phyloP scores from a whole-genome alignment of 2,329 filamentous ascomycete genomes.

The Fusarium chaquense region DNA sequence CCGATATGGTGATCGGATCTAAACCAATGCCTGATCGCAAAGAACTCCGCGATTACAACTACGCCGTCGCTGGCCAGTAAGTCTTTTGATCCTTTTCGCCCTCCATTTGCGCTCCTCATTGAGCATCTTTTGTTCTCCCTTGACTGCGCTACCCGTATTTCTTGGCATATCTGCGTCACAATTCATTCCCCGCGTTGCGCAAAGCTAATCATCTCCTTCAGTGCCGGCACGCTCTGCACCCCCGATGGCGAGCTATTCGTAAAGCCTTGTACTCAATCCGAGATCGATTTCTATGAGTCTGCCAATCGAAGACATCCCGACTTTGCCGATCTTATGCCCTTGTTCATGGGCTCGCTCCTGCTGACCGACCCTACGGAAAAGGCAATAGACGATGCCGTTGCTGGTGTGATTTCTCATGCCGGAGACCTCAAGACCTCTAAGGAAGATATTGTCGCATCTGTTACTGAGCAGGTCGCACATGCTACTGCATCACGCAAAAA shows the following conservation, averaged over 20 bases:
- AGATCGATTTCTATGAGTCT: conserved; percentile 91
- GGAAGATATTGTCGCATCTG: conserved; percentile 51
- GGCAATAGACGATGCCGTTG: conserved; percentile 62
- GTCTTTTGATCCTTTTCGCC: conserved; percentile 52
- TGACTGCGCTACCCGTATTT: conserved; percentile 4
- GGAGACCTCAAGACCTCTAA: conserved; percentile 52
- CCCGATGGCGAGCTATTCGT: conserved; percentile 86
- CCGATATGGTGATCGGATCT: conserved; percentile 46
- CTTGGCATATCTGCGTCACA: conserved; percentile 34
- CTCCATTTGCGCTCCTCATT: conserved; percentile 13
- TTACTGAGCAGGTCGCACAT: conserved; percentile 51
- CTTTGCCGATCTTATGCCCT: conserved; percentile 84
- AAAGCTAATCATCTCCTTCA: conserved; percentile 55
- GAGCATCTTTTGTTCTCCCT: conserved; percentile 4
- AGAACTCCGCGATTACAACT: conserved; percentile 75
- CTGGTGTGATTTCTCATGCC: conserved; percentile 57
- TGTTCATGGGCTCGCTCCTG: conserved; percentile 82
- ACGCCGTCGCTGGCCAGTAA: conserved; percentile 88
- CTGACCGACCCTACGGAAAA: conserved; percentile 69
- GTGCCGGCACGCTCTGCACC: conserved; percentile 91
- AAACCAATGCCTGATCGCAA: conserved; percentile 65
- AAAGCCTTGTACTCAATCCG: conserved; percentile 89
- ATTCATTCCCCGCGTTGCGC: conserved; percentile 12
- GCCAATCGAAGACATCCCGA: conserved; percentile 73
- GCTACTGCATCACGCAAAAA: conserved; percentile 26